A percentile compares a stretch with the other conserved stretches of the same genome.
phyloP scores from a whole-genome alignment of 495 filamentous ascomycete species.

The Pyronema domesticum region DNA sequence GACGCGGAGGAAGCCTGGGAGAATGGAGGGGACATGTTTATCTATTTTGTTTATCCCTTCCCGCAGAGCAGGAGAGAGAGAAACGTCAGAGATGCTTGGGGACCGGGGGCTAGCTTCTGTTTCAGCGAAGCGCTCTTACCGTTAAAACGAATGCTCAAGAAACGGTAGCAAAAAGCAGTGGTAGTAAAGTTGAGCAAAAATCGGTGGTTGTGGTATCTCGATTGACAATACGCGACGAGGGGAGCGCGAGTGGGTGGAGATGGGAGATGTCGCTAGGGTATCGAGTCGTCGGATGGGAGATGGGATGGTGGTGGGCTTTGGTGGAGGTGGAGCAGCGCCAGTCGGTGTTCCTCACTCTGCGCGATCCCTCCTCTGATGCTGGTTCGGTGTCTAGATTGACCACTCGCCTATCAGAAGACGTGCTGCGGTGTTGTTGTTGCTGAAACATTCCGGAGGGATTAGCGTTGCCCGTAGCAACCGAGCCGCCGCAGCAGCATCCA shows the following conservation, averaged over 20 bases:
- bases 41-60: conserved; percentile 6
- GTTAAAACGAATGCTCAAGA: not conserved
- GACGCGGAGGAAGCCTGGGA: not conserved
- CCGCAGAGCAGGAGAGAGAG: not conserved
- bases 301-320: not conserved
- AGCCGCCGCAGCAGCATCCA: not conserved
- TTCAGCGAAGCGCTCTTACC: not conserved
- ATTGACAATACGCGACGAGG: too few relatives aligned
- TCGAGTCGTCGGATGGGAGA: not conserved
- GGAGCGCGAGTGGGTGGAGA: too few relatives aligned
- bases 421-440: not conserved
- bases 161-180: not conserved
- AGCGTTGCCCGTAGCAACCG: not conserved
- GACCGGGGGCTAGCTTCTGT: not conserved
- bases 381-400: not conserved
- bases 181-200: not conserved
- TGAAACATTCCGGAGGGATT: not conserved
- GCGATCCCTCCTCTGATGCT: not conserved
- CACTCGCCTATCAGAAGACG: not conserved
- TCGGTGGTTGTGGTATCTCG: too few relatives aligned
- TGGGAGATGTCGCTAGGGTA: not conserved
- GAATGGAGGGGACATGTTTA: not conserved
- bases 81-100: not conserved
- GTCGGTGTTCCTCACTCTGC: not conserved
- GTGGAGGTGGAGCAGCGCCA: not conserved